Base-by-base conservation (phyloP, 768 basidiomycete genomes). In the Tephrocybe sp. region DNA sequence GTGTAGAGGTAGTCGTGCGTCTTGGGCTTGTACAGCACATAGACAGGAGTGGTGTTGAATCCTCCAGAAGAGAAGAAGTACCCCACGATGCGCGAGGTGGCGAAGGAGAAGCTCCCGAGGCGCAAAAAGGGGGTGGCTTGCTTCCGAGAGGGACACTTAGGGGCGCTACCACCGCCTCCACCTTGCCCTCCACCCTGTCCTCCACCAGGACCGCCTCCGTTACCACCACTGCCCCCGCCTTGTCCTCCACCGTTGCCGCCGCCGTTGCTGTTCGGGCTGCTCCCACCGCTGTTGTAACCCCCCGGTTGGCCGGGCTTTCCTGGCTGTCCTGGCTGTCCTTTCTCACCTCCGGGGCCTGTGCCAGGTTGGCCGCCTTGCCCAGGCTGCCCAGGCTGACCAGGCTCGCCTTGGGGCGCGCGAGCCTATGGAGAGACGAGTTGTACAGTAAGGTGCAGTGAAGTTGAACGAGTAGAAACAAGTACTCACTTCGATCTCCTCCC, bases 1-100 rank as follows among this genome's bases (percentile, higher is more conserved):
- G 51, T 52, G 18, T 42, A 52, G 18, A 56, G 48, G 25, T 35
- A 56, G 30, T 56, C 55, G 36, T 56, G 35, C 34, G 47, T 56
- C 24, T 28, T 32, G 12, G 26, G 2, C 22, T 52, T 49, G 44
- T 44, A 52, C 7, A 52, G 32, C 13, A 27, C 8, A 16, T 44
- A 56, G 22, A 56, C 40, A 19, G 49, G 40, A 21, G 19, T 21
- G 11, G 51, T 52, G 24, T 36, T 32, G 8, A 37, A 37, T 12
- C 22, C 27, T 1, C 9, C 9, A 24, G 15, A 52, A 9, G 28
- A 12, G 39, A 46, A 52, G 34, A 56, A 41, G 13, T 15, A 52
- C 6, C 47, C 55, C 8, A 56, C 16, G 8, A 38, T 7, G n/a
- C 27, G 26, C 9, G 34, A 30, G 5, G 51, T 42, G 9, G 47